Evolutionary conservation across 192 early-diverging fungal genomes (phyloP).

Genomic region (Coemansia sp.): DNA sequence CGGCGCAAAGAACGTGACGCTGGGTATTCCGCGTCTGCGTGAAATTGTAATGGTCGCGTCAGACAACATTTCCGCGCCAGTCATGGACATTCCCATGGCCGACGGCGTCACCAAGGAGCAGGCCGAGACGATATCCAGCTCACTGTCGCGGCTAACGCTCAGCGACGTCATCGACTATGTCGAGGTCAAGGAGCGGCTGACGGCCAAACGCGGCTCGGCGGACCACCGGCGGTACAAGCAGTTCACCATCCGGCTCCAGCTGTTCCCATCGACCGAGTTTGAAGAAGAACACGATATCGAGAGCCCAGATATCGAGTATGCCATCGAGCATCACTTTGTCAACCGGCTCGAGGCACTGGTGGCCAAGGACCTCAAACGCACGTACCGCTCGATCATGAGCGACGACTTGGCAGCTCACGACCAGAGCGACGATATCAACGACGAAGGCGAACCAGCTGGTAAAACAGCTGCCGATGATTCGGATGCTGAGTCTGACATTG

Average conservation of each 20-base stretch:
- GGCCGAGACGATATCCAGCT: conserved; percentile 62
- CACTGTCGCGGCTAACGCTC: conserved; percentile 73
- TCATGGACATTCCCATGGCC: conserved; percentile 84
- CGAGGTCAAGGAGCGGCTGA: conserved; percentile 74
- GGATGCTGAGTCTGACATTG: conserved; percentile 37
- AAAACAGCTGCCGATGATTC: conserved; percentile 35
- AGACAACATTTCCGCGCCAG: conserved; percentile 81
- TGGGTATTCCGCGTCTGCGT: conserved; percentile 98
- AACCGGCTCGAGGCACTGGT: conserved; percentile 71
- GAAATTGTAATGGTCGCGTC: conserved; percentile 99
- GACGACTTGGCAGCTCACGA: conserved; percentile 42
- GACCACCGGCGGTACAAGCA: conserved; percentile 63
- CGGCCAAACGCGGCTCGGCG: conserved; percentile 40
- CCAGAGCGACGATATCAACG: conserved; percentile 16
- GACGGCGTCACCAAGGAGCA: conserved; percentile 64
- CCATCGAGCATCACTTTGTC: conserved; percentile 76
- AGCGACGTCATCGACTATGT: conserved; percentile 85
- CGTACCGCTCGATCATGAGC: conserved; percentile 38
- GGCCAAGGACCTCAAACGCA: conserved; percentile 72
- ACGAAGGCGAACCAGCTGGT: conserved; percentile 17
- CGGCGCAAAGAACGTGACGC: conserved; percentile 98
- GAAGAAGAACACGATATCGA: conserved; percentile 71
- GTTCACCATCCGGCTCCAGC: conserved; percentile 74
- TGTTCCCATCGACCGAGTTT: conserved; percentile 82
- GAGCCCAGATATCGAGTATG: conserved; percentile 63